These are phyloP conservation scores for Protostelium mycophagum DNA, from an alignment of 78 protist species.

Conservation along the genomic window DNA sequence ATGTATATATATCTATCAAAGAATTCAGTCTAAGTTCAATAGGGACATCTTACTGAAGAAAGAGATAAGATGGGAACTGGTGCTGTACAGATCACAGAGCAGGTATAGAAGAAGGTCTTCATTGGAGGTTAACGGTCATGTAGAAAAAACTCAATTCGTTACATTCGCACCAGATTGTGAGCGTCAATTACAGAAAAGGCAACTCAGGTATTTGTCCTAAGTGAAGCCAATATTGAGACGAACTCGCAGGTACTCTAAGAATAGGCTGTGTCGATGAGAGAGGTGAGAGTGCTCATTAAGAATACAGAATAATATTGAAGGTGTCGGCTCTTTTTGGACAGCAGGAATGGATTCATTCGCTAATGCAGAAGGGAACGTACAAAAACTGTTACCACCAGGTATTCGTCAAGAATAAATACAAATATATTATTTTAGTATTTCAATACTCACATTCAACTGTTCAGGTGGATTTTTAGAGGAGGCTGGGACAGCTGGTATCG, in stretches of 20 bases:
- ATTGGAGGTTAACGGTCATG: neutral
- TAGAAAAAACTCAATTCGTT: neutral
- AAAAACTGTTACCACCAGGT: neutral
- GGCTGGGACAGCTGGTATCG: neutral
- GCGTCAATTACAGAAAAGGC: neutral
- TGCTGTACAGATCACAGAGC: neutral
- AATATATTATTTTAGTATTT: no score
- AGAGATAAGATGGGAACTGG: neutral
- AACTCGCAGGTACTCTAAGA: neutral
- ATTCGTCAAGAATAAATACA: neutral
- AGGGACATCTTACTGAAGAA: neutral
- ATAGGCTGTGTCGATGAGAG: neutral
- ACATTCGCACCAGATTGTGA: neutral
- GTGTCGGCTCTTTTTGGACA: neutral
- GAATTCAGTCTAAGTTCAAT: neutral
- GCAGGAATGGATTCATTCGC: neutral
- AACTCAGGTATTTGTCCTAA: no score
- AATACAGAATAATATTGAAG: neutral
- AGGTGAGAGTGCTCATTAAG: neutral
- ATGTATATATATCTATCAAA: neutral
- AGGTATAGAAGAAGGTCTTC: neutral
- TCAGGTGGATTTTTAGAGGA: neutral
- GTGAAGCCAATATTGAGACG: neutral
- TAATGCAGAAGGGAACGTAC: neutral
- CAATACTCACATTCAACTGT: no score